Conservation (phyloP, 2,329 filamentous ascomycete species). For the Purpureocillium takamizusanense region DNA sequence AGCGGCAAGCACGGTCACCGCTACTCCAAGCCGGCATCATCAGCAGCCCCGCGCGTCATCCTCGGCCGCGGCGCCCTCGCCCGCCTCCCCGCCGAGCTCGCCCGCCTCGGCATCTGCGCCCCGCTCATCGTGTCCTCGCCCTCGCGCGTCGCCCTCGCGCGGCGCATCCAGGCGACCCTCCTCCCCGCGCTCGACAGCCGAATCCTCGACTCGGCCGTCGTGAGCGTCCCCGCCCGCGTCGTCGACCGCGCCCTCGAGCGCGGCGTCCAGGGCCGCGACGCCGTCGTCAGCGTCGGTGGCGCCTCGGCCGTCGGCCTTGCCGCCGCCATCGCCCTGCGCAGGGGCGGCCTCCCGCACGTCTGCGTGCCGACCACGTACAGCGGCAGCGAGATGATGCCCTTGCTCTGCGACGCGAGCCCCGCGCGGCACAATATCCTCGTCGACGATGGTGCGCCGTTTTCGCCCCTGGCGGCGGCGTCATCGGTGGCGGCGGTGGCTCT, state of each 20-base stretch:
- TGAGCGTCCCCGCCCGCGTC: slow-evolving; percentile 16
- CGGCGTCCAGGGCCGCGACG: slow-evolving; percentile 34
- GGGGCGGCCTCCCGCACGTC: slow-evolving; percentile 41
- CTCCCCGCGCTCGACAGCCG: slow-evolving; percentile 22
- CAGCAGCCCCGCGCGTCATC: slow-evolving; percentile 21
- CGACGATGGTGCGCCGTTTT: too few species aligned
- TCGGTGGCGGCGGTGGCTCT: too few species aligned
- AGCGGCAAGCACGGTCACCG: too few species aligned
- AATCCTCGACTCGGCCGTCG: slow-evolving; percentile 23
- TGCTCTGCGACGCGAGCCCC: slow-evolving; percentile 8
- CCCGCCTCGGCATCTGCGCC: slow-evolving; percentile 17
- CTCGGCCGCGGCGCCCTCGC: slow-evolving; percentile 22
- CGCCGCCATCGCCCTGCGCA: slow-evolving; percentile 42
- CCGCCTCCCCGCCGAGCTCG: slow-evolving; percentile 23
- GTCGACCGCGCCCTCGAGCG: slow-evolving; percentile 18
- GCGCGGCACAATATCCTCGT: slow-evolving; percentile 7
- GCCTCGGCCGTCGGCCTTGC: slow-evolving; percentile 53
- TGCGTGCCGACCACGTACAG: slow-evolving; percentile 53
- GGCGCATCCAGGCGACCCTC: slow-evolving; percentile 18
- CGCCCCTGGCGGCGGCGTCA: too few species aligned
- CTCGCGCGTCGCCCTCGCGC: slow-evolving; percentile 24
- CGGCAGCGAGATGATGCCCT: slow-evolving; percentile 47
- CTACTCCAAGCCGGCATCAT: too few species aligned
- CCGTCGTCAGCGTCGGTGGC: slow-evolving; percentile 52
- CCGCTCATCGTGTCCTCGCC: slow-evolving; percentile 29